These are phyloP conservation scores for Penicillium sp. DNA, from an alignment of 2,329 filamentous ascomycete species.

Conservation along the genomic window DNA sequence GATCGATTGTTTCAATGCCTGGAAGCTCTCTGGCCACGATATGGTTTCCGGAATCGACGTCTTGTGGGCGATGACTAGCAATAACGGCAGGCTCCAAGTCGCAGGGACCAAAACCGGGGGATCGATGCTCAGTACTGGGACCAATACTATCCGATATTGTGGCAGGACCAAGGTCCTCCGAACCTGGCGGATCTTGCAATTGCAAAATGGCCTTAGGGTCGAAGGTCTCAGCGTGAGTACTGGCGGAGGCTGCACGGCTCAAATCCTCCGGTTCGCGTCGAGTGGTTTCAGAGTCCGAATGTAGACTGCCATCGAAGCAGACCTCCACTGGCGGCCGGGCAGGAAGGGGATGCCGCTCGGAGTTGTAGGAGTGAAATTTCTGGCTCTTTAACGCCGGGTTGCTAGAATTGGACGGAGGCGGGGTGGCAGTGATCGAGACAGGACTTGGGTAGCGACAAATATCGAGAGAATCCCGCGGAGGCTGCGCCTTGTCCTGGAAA, in stretches of 20 bases:
- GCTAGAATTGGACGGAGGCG: conserved; percentile 3
- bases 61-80: no score
- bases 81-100: no score
- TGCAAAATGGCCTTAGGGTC: no score
- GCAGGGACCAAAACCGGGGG: no score
- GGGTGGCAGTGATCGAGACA: conserved; percentile 8
- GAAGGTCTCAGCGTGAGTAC: neutral
- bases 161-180: no score
- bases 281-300: neutral
- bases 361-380: neutral
- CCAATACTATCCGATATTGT: no score
- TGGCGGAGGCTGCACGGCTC: neutral
- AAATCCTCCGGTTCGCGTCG: neutral
- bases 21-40: no score
- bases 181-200: no score
- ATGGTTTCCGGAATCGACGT: no score
- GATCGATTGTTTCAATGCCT: no score
- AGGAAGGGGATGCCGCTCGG: conserved; percentile 11
- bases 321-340: conserved; percentile 10
- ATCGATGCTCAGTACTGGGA: no score
- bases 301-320: conserved; percentile 1
- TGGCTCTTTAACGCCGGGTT: neutral
- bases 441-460: conserved; percentile 11
- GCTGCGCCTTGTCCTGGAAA: conserved; percentile 9
- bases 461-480: conserved; percentile 6